Evolutionary conservation across 2,329 filamentous ascomycete genomes (phyloP).

Genomic region (Aspergillus sp.): DNA sequence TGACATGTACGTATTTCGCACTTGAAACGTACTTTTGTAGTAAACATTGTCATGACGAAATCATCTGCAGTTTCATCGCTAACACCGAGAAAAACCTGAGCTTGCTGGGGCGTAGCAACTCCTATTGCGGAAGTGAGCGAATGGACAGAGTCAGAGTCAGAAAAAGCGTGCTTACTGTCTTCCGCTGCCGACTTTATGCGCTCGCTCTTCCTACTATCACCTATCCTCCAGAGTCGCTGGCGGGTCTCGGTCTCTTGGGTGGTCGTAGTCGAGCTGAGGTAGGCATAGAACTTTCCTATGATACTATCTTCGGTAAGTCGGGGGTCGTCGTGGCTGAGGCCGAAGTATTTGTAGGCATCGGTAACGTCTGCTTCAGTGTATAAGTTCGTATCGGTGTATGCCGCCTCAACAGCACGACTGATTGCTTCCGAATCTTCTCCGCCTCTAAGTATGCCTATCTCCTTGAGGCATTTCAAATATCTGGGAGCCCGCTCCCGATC

Average conservation of each 20-base stretch:
- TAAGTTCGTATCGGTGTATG: constrained; percentile 57
- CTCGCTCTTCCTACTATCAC: constrained; percentile 56
- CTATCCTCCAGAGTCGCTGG: constrained; percentile 60
- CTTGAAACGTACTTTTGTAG: constrained; percentile 50
- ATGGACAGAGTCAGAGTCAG: background rate
- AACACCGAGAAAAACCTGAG: constrained; percentile 61
- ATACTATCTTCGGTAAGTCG: constrained; percentile 59
- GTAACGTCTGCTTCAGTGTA: constrained; percentile 57
- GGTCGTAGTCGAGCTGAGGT: constrained; percentile 47
- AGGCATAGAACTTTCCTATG: constrained; percentile 60
- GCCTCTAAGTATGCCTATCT: constrained; percentile 55
- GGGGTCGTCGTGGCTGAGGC: constrained; percentile 48
- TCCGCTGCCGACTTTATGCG: constrained; percentile 59
- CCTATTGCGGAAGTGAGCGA: constrained; percentile 28
- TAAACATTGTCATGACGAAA: constrained; percentile 57
- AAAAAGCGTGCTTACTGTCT: constrained; percentile 41
- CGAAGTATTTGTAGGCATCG: constrained; percentile 60
- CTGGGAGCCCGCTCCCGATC: constrained; percentile 57
- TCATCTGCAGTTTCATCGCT: constrained; percentile 53
- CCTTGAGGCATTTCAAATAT: constrained; percentile 66
- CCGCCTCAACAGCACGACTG: constrained; percentile 56
- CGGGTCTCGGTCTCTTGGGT: constrained; percentile 56
- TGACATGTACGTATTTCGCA: background rate
- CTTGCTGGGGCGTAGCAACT: constrained; percentile 63
- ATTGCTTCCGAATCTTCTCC: constrained; percentile 53